phyloP scores from a whole-genome alignment of 2,329 filamentous ascomycete genomes.

The Fusarium miscanthi region DNA sequence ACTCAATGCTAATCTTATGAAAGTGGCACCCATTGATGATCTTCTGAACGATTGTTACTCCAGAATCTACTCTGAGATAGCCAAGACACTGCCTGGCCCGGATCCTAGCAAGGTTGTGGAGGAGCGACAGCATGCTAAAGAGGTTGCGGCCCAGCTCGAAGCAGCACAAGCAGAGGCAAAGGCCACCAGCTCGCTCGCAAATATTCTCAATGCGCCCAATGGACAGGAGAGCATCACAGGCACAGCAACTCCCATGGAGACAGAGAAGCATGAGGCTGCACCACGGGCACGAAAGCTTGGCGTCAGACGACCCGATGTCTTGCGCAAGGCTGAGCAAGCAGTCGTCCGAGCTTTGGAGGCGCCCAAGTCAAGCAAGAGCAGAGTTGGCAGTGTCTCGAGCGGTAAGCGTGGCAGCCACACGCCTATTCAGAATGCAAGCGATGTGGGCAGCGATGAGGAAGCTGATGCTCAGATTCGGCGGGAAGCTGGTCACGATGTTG shows the following conservation, averaged over 20 bases:
- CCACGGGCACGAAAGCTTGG: conserved; percentile 56
- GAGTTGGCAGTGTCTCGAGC: conserved; percentile 64
- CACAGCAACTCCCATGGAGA: conserved; percentile 51
- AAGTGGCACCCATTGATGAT: conserved; percentile 86
- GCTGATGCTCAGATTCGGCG: conserved; percentile 54
- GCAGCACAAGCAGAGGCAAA: conserved; percentile 50
- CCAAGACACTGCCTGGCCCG: conserved; percentile 66
- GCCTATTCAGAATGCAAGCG: conserved; percentile 51
- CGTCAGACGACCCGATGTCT: conserved; percentile 66
- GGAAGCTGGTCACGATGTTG: conserved; percentile 49
- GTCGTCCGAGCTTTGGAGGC: conserved; percentile 63
- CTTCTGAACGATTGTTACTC: conserved; percentile 93
- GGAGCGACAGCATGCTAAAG: conserved; percentile 57
- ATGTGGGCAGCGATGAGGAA: conserved; percentile 55
- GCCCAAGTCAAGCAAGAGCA: conserved; percentile 60
- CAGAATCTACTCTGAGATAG: conserved; percentile 75
- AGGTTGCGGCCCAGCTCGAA: conserved; percentile 54
- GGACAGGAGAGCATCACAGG: conserved; percentile 52
- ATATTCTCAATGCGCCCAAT: conserved; percentile 56
- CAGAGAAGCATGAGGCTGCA: conserved; percentile 56
- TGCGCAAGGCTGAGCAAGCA: conserved; percentile 71
- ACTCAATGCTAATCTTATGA: conserved; percentile 89
- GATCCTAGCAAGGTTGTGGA: conserved; percentile 60
- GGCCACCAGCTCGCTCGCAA: conserved; percentile 53
- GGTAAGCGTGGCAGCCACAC: conserved; percentile 58